phyloP scores from a whole-genome alignment of 2,329 filamentous ascomycete species.

The Verticillium isaacii region DNA sequence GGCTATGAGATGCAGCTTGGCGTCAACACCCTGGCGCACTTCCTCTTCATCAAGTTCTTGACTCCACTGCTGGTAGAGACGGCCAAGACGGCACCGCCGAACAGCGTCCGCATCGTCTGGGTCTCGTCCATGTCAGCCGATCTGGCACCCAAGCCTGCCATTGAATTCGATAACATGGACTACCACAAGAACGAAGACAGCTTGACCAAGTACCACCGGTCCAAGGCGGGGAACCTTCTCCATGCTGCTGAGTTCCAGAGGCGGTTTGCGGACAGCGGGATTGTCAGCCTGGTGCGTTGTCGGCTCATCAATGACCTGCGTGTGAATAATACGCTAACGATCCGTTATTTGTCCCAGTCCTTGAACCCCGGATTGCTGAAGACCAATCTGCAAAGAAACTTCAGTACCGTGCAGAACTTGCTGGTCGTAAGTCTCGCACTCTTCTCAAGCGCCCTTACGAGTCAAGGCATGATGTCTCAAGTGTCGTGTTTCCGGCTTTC shows the following conservation, averaged over 20 bases:
- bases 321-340: background rate
- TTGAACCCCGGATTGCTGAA: slow-evolving; percentile 7
- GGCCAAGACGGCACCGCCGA: slow-evolving; percentile 15
- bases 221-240: slow-evolving; percentile 23
- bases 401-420: background rate
- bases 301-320: background rate
- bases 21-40: slow-evolving; percentile 21
- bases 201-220: slow-evolving; percentile 20
- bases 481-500: too few species aligned
- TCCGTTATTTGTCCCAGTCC: background rate
- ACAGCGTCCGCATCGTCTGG: slow-evolving; percentile 21
- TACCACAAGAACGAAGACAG: slow-evolving; percentile 17
- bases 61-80: slow-evolving; percentile 18
- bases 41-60: slow-evolving; percentile 23
- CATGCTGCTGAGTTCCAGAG: slow-evolving; percentile 21
- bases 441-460: background rate
- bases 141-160: slow-evolving; percentile 14
- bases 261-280: slow-evolving; percentile 3
- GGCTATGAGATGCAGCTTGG: slow-evolving; percentile 25
- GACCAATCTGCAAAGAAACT: slow-evolving; percentile 9
- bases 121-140: slow-evolving; percentile 22
- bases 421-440: background rate
- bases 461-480: too few species aligned
- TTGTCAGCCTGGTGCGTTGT: background rate
- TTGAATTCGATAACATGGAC: slow-evolving; percentile 23